Percentiles rank a stretch among this genome's conserved stretches.
Evolutionary conservation across 106 monocot genomes (phyloP).

Genomic region (Agapanthus africanus): DNA sequence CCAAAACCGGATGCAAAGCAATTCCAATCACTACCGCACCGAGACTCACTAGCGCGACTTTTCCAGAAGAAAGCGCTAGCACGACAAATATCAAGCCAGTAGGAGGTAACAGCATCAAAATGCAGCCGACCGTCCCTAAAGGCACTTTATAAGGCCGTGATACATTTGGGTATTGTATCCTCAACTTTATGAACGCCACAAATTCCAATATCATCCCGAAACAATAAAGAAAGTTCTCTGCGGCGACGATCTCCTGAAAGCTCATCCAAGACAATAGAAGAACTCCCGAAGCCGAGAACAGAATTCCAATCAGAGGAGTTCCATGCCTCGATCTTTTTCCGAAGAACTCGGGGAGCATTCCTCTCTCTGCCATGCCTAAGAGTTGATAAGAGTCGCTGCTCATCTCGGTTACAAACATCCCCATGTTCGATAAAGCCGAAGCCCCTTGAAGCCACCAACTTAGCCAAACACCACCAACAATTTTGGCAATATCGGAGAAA

Average conservation of each 20-base stretch:
- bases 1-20: slow-evolving; percentile 35
- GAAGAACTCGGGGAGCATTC: slow-evolving; percentile 68
- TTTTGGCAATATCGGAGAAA: slow-evolving; percentile 45
- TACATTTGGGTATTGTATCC: slow-evolving; percentile 30
- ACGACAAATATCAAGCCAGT: slow-evolving; percentile 47
- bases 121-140: slow-evolving; percentile 40
- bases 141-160: slow-evolving; percentile 51
- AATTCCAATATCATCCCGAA: slow-evolving; percentile 69
- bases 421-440: slow-evolving; percentile 60
- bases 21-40: slow-evolving; percentile 41
- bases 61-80: slow-evolving; percentile 37
- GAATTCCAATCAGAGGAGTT: slow-evolving; percentile 52
- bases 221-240: slow-evolving; percentile 67
- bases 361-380: slow-evolving; percentile 70
- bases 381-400: slow-evolving; percentile 73
- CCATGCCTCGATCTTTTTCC: slow-evolving; percentile 41
- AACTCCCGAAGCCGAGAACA: slow-evolving; percentile 73
- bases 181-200: slow-evolving; percentile 47
- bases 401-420: slow-evolving; percentile 76
- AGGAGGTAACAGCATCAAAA: slow-evolving; percentile 62
- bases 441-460: slow-evolving; percentile 56
- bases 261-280: slow-evolving; percentile 63
- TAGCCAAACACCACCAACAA: slow-evolving; percentile 53
- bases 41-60: slow-evolving; percentile 51
- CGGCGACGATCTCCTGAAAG: slow-evolving; percentile 72